A percentile compares a stretch with the other conserved stretches of the same genome.
These are phyloP conservation scores for Pseudozyma tsukubaensis DNA, from an alignment of 1,284 basidiomycete genomes.

Conservation along the genomic window DNA sequence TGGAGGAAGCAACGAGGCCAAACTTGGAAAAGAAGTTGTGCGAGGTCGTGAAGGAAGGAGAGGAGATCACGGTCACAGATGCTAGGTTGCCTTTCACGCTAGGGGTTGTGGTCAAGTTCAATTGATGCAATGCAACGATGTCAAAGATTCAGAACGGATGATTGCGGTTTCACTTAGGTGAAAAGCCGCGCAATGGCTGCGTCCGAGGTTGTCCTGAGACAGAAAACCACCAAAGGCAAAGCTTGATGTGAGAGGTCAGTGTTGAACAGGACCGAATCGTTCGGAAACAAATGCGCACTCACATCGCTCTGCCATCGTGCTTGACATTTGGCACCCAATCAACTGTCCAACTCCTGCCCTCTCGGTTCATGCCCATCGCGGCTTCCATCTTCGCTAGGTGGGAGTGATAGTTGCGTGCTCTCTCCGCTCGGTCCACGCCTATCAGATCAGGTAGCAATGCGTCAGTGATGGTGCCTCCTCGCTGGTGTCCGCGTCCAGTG, in stretches of 20 bases:
- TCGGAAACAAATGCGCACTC: constrained; percentile 15
- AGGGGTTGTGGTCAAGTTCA: constrained; percentile 26
- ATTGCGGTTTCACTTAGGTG: no score
- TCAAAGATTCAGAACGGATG: not conserved
- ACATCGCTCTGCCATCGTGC: constrained; percentile 45
- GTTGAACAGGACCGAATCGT: no score
- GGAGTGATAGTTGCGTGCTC: constrained; percentile 32
- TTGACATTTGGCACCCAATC: constrained; percentile 32
- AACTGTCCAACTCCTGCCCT: constrained; percentile 20
- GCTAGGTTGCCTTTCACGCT: constrained; percentile 81
- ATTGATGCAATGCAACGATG: not conserved
- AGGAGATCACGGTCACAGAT: constrained; percentile 87
- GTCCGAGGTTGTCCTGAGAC: constrained; percentile 14
- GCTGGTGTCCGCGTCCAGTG: constrained; percentile 19
- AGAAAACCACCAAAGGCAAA: not conserved
- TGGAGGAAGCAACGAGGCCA: constrained; percentile 85
- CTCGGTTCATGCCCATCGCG: not conserved
- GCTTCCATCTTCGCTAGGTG: constrained; percentile 21
- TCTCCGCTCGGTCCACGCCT: constrained; percentile 31
- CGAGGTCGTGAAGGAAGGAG: constrained; percentile 81
- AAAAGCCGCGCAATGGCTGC: constrained; percentile 24
- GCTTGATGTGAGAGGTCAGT: not conserved
- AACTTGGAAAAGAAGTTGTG: constrained; percentile 87
- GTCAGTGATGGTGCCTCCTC: constrained; percentile 12
- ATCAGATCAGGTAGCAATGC: no score